Evolutionary conservation across 345 rosid genomes (phyloP), one percentile per base, ranked within the genome.

Genomic region (Isatis tinctoria): DNA sequence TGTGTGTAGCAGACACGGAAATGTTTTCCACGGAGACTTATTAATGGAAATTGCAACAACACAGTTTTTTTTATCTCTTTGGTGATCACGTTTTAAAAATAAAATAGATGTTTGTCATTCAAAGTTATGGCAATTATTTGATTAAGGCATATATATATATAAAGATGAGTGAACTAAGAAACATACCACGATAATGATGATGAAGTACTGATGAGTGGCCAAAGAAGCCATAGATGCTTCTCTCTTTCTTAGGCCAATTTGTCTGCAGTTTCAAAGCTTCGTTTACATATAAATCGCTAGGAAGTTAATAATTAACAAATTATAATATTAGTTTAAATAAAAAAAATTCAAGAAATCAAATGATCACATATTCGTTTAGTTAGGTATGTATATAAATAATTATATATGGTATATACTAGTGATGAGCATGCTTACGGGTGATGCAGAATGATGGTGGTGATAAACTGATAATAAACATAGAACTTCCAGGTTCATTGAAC

Each of bases 401-500:
- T 8, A 32, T 20, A 10, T 9, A 65, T 26, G 16, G 39, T 16
- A 56, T 57, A 8, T 35, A 58, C 26, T 58, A 60, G 27, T 54
- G 26, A 59, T 59, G 45, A 74, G 33, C 27, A 47, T 57, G 66
- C 72, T 74, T 74, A 67, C 60, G 73, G 5, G 18, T 41, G 56
- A 68, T 40, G 59, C 47, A 58, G 78, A 66, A 66, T 17, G 69
- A 39, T 67, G 61, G 24, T 37, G 37, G 33, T n/a, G 62, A 60
- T 54, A 69, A 53, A 39, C 20, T 37, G 65, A 67, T 35, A 74
- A 69, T n/a, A 58, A 75, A 61, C 74, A 53, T 40, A 60, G 49
- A 61, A 41, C 8, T 8, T 35, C 22, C 70, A 76, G 79, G 65
- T 69, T 75, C 79, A 75, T 41, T 75, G 79, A 75, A 75, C 70